Base-by-base conservation (phyloP, 306 rosid species). In the Lathyrus aphaca region DNA sequence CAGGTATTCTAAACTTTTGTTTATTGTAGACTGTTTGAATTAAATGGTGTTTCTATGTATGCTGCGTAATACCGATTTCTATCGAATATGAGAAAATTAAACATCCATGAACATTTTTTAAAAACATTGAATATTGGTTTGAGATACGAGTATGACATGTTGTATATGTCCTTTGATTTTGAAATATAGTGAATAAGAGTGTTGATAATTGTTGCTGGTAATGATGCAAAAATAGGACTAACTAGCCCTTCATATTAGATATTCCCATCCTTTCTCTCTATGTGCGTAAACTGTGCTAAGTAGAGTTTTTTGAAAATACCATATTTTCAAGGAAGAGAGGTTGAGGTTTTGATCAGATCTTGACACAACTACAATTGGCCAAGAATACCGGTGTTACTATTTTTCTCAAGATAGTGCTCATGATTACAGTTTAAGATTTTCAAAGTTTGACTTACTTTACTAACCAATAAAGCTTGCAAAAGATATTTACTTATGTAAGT, bases 331-430 rank as follows among this genome's bases (percentile, higher is more conserved):
- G 82, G 88, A 88, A 83, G 95, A 90, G 85, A 90, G 97, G 81
- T 76, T 94, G 73, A 89, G 87, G 87, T 94, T 94, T 90, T 94
- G 97, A 97, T 86, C 98, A 39, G 97, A 94, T 80, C 97, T 97
- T 76, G 98, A 94, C 81, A 82, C 82, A 67, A 80, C 74, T 94
- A 62, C 85, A 87, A 48, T 76, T 90, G 81, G 97, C 98, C 54
- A 90, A 94, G 74, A 85, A 75, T 74, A 90, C 98, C 13, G 98
- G 98, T 19, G 60, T 86, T 53, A 78, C 82, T 56, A 92, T 94
- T 71, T 94, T 94, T 55, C 86, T 46, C 16, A 18, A 38, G 50
- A 54, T 39, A 43, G 64, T 55, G 59, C 30, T 40, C 37, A 51
- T 60, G 32, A 2, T 40, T 40, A 27, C 23, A 27, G 13, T 64